These are phyloP conservation scores for Pyrus bretschneideri DNA, from an alignment of 306 rosid species.

Conservation along the genomic window DNA sequence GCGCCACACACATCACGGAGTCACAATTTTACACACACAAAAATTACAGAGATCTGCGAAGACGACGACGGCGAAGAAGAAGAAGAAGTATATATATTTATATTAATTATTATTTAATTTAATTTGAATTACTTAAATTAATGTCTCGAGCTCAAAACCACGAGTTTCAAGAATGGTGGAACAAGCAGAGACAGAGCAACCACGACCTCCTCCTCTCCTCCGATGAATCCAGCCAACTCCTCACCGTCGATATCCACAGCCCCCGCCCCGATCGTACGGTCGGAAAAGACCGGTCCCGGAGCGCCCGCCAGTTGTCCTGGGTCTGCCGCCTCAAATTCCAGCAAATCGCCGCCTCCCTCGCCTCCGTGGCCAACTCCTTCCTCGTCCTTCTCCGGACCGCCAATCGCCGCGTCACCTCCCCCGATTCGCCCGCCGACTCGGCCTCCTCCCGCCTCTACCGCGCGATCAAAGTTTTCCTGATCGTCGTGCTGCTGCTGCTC, in stretches of 20 bases:
- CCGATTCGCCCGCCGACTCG: slow-evolving; percentile 46
- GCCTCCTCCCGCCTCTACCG: slow-evolving; percentile 62
- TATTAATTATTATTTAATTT: too few species aligned
- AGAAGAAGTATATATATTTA: not conserved
- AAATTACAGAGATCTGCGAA: not conserved
- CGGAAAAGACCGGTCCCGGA: slow-evolving; percentile 58
- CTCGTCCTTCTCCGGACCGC: slow-evolving; percentile 55
- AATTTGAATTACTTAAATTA: not conserved
- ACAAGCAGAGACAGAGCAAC: slow-evolving; percentile 59
- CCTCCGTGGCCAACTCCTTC: slow-evolving; percentile 34
- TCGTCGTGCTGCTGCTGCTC: slow-evolving; percentile 47
- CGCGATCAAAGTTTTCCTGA: slow-evolving; percentile 52
- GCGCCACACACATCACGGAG: not conserved
- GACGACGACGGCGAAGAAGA: not conserved
- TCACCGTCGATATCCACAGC: slow-evolving; percentile 42
- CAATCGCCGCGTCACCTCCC: slow-evolving; percentile 54
- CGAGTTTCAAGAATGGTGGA: slow-evolving; percentile 99
- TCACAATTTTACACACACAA: not conserved
- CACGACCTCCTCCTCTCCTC: slow-evolving; percentile 18
- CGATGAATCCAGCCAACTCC: slow-evolving; percentile 19
- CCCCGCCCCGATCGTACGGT: slow-evolving; percentile 36
- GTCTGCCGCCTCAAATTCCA: slow-evolving; percentile 58
- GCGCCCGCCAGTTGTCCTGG: slow-evolving; percentile 85
- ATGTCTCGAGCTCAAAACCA: slow-evolving; percentile 79
- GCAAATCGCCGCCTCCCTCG: slow-evolving; percentile 53